These are phyloP conservation scores for Panus rudis DNA, from an alignment of 768 basidiomycete genomes.

Conservation along the genomic window DNA sequence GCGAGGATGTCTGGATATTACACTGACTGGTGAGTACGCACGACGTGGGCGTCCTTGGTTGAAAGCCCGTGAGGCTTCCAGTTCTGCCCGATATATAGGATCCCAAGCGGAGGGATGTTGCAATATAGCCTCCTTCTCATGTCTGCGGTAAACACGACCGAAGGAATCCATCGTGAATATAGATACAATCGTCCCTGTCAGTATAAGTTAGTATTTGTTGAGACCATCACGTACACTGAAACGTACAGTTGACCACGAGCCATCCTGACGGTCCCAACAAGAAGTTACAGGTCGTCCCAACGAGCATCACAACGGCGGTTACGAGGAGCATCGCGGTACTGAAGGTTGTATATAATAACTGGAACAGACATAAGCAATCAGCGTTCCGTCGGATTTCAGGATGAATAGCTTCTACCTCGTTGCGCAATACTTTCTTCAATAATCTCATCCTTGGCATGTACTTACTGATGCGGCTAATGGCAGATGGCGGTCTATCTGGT, in stretches of 20 bases:
- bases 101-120: constrained; percentile 41
- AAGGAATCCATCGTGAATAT: constrained; percentile 53
- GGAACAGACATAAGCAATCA: neutral
- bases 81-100: constrained; percentile 25
- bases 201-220: constrained; percentile 8
- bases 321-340: constrained; percentile 43
- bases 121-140: constrained; percentile 50
- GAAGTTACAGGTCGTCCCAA: constrained; percentile 42
- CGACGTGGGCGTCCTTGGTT: constrained; percentile 10
- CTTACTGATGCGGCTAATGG: constrained; percentile 37
- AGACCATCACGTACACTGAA: neutral
- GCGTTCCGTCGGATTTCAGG: neutral
- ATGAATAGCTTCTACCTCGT: constrained; percentile 42
- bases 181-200: constrained; percentile 49
- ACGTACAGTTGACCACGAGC: constrained; percentile 50
- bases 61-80: constrained; percentile 13
- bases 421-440: constrained; percentile 49
- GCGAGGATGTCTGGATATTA: no score
- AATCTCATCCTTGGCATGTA: constrained; percentile 47
- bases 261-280: constrained; percentile 42
- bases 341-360: constrained; percentile 51
- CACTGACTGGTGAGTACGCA: no score
- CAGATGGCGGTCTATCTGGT: no score
- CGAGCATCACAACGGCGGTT: constrained; percentile 40
- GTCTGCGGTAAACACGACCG: constrained; percentile 49